Evolutionary conservation across 306 rosid species (phyloP), one percentile per base, ranked within the genome.

Genomic region (Fragaria iinumae): DNA sequence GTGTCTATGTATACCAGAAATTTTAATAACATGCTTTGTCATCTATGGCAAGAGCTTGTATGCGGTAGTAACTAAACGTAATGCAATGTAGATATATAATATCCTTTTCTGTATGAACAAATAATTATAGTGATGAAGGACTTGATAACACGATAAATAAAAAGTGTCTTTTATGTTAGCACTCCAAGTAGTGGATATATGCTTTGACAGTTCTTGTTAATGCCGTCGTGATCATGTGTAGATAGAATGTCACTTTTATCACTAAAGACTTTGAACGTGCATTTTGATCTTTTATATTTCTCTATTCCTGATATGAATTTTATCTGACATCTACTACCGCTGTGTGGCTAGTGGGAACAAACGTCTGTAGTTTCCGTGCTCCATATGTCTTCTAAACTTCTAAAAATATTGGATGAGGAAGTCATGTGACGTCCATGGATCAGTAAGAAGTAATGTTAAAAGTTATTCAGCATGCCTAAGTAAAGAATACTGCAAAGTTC

Each of bases 401-500:
- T 57, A 32, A 32, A 52, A 71, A 71, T 48, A 71, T n/a, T 71
- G 36, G 34, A 52, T 34, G 64, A 49, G 75, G 45, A 71, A 71
- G 27, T 39, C 23, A 50, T 43, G 17, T 29, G 43, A 48, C 27
- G n/a, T 70, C 43, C 67, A 13, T 14, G 41, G 41, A 23, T 32
- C n/a, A 29, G 16, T 34, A 32, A 32, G 34, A 38, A 38, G 41
- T 38, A 38, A 38, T 38, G 41, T 38, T 38, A 38, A 38, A 38
- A 4, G 41, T 38, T 38, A 38, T 38, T 38, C 41, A 38, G 41
- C 41, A 38, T 38, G 41, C 41, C 41, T 38, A 38, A 4, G 34
- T 32, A 32, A 38, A 38, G 6, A 38, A 38, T 38, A 38, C 41
- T 38, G 41, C 41, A 38, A 38, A 38, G 41, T 38, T 38, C 41